phyloP scores from a whole-genome alignment of 78 protist species.

The Guillardia theta region DNA sequence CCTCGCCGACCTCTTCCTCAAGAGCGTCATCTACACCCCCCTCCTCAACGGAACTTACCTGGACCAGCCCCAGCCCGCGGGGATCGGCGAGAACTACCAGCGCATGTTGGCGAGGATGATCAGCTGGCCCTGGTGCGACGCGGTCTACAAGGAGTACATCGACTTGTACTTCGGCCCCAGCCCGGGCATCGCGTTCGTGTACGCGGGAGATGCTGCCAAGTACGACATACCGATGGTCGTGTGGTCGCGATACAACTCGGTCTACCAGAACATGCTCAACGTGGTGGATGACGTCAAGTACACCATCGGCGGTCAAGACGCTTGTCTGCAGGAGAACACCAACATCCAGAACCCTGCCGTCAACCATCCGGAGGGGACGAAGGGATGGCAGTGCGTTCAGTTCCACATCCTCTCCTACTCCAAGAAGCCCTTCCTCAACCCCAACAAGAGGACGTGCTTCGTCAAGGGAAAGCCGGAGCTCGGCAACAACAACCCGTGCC shows the following conservation, averaged over 20 bases:
- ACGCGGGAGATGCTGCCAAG: not conserved
- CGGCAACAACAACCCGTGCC: not conserved
- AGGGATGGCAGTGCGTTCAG: not conserved
- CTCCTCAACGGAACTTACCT: not conserved
- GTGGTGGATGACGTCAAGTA: no score
- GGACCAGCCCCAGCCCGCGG: not conserved
- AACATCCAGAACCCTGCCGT: not conserved
- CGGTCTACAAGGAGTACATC: no score
- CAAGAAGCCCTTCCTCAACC: not conserved
- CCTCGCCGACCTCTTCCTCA: conserved; percentile 1
- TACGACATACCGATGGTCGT: not conserved
- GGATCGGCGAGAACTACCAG: not conserved
- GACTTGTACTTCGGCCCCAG: no score
- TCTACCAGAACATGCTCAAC: no score
- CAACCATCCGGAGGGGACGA: not conserved
- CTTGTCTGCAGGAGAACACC: not conserved
- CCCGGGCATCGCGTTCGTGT: no score
- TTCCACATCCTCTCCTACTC: not conserved
- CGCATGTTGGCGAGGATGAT: not conserved
- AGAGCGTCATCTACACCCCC: not conserved
- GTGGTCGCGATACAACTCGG: not conserved
- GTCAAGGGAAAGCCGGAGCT: not conserved
- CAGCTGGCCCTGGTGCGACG: not conserved
- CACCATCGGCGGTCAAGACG: no score
- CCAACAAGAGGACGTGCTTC: no score